Conservation (phyloP, 108 stramenopile species). For the Stephanodiscus triporus region DNA sequence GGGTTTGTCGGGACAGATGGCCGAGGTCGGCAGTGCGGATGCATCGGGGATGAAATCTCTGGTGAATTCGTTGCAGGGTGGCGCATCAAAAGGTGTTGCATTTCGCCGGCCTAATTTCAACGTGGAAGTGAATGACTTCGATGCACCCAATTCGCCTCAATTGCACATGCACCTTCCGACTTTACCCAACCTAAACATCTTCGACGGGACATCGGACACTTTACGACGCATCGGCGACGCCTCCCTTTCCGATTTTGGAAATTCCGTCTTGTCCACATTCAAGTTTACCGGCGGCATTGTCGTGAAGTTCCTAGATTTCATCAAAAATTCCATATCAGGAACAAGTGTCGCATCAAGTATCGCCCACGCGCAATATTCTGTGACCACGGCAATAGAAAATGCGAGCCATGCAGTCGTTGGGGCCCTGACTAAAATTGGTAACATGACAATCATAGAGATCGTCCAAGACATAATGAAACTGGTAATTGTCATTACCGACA, state of each 20-base stretch:
- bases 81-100: neutral
- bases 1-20: slow-evolving; percentile 4
- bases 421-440: slow-evolving; percentile 19
- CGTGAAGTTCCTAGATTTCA: slow-evolving; percentile 25
- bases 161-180: slow-evolving; percentile 2
- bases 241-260: slow-evolving; percentile 37
- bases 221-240: slow-evolving; percentile 16
- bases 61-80: slow-evolving; percentile 3
- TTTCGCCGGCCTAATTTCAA: slow-evolving; percentile 6
- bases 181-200: neutral
- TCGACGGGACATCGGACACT: slow-evolving; percentile 5
- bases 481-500: slow-evolving; percentile 32
- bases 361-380: slow-evolving; percentile 21
- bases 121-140: neutral
- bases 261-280: slow-evolving; percentile 16
- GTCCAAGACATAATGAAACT: slow-evolving; percentile 27
- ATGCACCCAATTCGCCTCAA: slow-evolving; percentile 5
- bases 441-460: slow-evolving; percentile 39
- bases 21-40: slow-evolving; percentile 21
- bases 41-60: slow-evolving; percentile 11
- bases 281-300: slow-evolving; percentile 30
- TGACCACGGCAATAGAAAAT: slow-evolving; percentile 23
- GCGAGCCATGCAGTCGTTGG: slow-evolving; percentile 20
- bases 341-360: slow-evolving; percentile 23
- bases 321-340: slow-evolving; percentile 21